A percentile compares a stretch with the other conserved stretches of the same genome.
These are phyloP conservation scores for Sungouiella thailandica DNA, from an alignment of 805 yeast genomes.

Conservation along the genomic window DNA sequence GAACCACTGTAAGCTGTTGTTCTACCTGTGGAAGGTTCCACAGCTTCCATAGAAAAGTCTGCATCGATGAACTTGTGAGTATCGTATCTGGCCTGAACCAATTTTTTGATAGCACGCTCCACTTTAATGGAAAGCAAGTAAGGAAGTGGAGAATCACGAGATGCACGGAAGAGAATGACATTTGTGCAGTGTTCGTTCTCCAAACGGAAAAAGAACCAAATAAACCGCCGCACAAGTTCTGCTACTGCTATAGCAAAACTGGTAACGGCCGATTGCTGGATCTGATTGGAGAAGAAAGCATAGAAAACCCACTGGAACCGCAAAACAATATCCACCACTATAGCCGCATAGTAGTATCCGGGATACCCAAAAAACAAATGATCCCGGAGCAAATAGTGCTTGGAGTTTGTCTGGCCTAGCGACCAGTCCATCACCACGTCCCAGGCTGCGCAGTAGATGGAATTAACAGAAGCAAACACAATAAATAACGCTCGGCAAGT, in stretches of 20 bases:
- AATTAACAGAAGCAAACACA: constrained; percentile 67
- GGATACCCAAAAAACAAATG: constrained; percentile 60
- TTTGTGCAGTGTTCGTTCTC: constrained; percentile 96
- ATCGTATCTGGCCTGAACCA: constrained; percentile 30
- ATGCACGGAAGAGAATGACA: constrained; percentile 78
- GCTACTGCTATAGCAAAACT: constrained; percentile 80
- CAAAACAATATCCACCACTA: constrained; percentile 64
- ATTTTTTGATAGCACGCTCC: constrained; percentile 29
- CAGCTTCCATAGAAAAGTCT: neutral
- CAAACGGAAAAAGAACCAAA: constrained; percentile 90
- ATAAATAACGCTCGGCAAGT: constrained; percentile 57
- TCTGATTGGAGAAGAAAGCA: constrained; percentile 66
- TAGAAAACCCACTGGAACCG: constrained; percentile 93
- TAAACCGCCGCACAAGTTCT: constrained; percentile 74
- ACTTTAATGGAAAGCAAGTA: constrained; percentile 45
- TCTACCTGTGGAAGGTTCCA: constrained; percentile 8
- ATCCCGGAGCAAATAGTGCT: constrained; percentile 59
- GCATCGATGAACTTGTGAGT: constrained; percentile 4
- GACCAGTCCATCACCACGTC: constrained; percentile 97
- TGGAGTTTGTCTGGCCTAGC: constrained; percentile 60
- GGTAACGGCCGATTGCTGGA: constrained; percentile 84
- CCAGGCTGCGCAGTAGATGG: constrained; percentile 71
- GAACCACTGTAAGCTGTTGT: constrained; percentile 1
- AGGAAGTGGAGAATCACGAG: constrained; percentile 83
- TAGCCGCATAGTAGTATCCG: constrained; percentile 64